A percentile compares a stretch with the other conserved stretches of the same genome.
Conservation (phyloP, 768 basidiomycete genomes). For the Russula sp. region DNA sequence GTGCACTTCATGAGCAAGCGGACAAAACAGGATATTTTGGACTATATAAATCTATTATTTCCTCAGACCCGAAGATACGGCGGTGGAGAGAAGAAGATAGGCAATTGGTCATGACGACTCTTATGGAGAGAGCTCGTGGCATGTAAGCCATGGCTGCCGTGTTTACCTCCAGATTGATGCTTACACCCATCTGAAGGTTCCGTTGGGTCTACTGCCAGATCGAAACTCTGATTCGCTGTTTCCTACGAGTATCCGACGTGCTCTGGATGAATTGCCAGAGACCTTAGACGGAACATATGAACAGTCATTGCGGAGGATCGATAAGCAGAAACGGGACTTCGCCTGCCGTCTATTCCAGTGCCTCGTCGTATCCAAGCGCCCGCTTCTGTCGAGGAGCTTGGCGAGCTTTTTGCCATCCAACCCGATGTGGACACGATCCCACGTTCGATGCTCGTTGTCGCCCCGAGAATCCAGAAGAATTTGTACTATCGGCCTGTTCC, state of each 20-base stretch:
- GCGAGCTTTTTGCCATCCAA: background rate
- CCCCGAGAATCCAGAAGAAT: background rate
- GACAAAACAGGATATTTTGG: background rate
- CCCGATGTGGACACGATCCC: background rate
- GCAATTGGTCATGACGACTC: background rate
- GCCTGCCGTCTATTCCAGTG: background rate
- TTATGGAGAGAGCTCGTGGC: background rate
- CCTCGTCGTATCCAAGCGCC: background rate
- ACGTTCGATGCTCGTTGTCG: background rate
- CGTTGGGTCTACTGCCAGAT: background rate
- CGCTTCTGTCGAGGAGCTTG: background rate
- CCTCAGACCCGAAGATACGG: background rate
- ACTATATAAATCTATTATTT: background rate
- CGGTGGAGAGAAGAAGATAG: background rate
- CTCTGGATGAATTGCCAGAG: background rate
- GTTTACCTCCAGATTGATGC: background rate
- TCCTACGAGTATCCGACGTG: background rate
- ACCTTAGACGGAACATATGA: background rate
- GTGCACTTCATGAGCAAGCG: background rate
- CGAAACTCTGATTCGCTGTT: background rate
- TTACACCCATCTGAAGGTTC: background rate
- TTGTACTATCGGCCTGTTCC: background rate
- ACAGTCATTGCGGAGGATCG: background rate
- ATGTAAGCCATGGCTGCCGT: background rate
- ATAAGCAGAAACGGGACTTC: background rate